Conservation (phyloP, 2,329 filamentous ascomycete genomes). For the Neofusicoccum kwambonambiense region DNA sequence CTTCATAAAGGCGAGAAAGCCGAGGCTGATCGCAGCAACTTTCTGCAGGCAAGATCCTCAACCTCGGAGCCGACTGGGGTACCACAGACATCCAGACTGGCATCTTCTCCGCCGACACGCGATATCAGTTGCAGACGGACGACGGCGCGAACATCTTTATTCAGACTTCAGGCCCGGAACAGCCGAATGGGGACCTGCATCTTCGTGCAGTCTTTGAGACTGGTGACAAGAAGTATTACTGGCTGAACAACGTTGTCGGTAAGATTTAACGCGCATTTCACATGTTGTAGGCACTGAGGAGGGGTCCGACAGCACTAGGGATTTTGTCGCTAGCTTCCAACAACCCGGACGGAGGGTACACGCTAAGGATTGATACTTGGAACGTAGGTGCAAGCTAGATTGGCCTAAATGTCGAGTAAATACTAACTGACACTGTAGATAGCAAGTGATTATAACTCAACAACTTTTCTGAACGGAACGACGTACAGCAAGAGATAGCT, state of each 20-base stretch:
- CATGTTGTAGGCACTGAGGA: no score
- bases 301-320: neutral
- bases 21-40: neutral
- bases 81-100: conserved; percentile 30
- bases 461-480: neutral
- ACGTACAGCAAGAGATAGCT: neutral
- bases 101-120: conserved; percentile 34
- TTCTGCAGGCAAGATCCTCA: conserved; percentile 31
- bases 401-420: no score
- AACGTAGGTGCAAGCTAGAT: neutral
- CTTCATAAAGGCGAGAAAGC: neutral
- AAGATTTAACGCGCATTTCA: neutral
- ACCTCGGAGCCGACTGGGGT: conserved; percentile 40
- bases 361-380: neutral
- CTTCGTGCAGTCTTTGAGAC: conserved; percentile 37
- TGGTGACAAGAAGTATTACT: conserved; percentile 33
- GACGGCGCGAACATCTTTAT: conserved; percentile 36
- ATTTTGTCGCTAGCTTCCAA: neutral
- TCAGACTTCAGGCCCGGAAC: conserved; percentile 32
- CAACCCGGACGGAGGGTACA: neutral
- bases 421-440: neutral
- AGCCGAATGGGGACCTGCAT: conserved; percentile 29
- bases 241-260: conserved; percentile 38
- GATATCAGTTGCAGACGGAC: conserved; percentile 38
- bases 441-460: neutral